Evolutionary conservation across 1,139 yeast species (phyloP), one percentile per base, ranked within the genome.

Genomic region (Diutina ranongensis): DNA sequence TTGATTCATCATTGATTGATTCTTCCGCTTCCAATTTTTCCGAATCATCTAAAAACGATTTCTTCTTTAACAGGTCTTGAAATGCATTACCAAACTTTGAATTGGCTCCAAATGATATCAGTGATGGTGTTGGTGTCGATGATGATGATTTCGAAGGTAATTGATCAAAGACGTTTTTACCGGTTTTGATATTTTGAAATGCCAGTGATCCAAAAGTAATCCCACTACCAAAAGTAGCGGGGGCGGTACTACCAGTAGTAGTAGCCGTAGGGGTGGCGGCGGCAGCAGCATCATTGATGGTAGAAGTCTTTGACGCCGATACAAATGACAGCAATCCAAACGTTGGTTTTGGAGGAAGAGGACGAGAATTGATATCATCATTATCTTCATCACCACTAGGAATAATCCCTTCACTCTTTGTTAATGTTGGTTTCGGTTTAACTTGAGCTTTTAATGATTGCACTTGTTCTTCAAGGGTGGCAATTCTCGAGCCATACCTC

Each of bases 81-180:
- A 79, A 77, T 1, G 83, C 83, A 54, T 76, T 73, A 2, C 78
- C 76, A 53, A 80, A 76, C 32, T 71, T 68, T 28, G 85, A 71
- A 13, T 75, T 75, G 35, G 81, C 65, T 0, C 88, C 87, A 62
- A 82, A 82, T 20, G 28, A 25, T 25, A 10, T 10, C 28, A 25
- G 28, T 5, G 28, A 22, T n/a, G 5, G 33, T 15, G 28, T 10
- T 15, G 31, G 22, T 5, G 13, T 13, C 13, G 9, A 28, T 10
- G 34, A 4, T 15, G 4, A 15, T 4, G 13, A 12, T 7, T n/a
- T n/a, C n/a, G n/a, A n/a, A 12, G 36, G 36, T 8, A 15, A 18
- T 8, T 16, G 20, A 21, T 34, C 36, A 18, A 34, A 34, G 10
- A 34, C 36, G 20, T 34, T 34, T 34, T 34, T 34, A 8, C 36